phyloP scores from a whole-genome alignment of 768 basidiomycete species.

The Dioszegia aurantiaca region DNA sequence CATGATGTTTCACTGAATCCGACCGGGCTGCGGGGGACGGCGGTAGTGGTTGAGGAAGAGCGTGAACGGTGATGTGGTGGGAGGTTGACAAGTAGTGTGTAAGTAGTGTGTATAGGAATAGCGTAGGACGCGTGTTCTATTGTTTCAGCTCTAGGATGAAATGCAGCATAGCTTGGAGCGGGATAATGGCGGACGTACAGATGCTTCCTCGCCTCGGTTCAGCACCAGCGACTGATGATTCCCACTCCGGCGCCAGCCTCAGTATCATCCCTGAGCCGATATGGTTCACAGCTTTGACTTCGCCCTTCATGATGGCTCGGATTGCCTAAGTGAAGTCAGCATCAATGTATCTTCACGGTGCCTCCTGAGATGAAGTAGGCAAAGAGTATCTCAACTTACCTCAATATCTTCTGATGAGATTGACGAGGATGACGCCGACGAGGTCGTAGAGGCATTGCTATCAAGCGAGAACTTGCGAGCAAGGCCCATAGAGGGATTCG shows the following conservation, averaged over 20 bases:
- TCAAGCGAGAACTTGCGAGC: not conserved
- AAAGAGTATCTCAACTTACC: not conserved
- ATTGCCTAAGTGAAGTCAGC: conserved; percentile 2
- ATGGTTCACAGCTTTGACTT: not conserved
- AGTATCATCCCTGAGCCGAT: not conserved
- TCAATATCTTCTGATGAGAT: conserved; percentile 3
- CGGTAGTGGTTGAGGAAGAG: too few species aligned
- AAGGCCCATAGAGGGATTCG: not conserved
- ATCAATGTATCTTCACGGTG: too few species aligned
- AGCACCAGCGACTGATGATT: not conserved
- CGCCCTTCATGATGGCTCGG: conserved; percentile 6
- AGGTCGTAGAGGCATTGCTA: not conserved
- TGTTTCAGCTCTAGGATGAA: too few species aligned
- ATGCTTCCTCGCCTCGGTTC: not conserved
- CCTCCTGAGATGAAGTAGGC: not conserved
- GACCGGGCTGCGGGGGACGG: too few species aligned
- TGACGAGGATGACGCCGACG: not conserved
- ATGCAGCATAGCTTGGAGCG: not conserved
- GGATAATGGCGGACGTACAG: not conserved
- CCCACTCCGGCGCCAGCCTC: conserved; percentile 4
- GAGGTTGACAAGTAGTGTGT: too few species aligned
- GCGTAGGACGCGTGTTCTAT: not conserved
- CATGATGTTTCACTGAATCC: too few species aligned
- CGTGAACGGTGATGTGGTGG: too few species aligned
- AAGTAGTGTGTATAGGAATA: not conserved